Percentiles rank a stretch among this genome's conserved stretches.
These are phyloP conservation scores for Tricholoma hemisulphureum DNA, from an alignment of 768 basidiomycete species.

Conservation along the genomic window DNA sequence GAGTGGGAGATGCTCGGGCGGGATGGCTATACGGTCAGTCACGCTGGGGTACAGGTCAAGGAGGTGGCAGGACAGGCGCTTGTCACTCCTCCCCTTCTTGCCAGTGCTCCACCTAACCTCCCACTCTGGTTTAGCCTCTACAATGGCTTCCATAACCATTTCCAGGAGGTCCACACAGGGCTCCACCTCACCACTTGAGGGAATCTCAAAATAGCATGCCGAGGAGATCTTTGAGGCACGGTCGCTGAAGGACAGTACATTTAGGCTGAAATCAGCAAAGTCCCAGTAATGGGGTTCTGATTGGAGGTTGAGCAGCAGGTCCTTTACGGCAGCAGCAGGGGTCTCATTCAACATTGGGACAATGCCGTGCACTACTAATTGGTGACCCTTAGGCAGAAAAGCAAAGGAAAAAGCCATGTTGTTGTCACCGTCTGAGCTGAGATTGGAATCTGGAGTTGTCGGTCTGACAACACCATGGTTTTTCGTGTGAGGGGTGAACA, in stretches of 20 bases:
- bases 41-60: constrained; percentile 1
- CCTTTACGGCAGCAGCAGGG: neutral
- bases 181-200: neutral
- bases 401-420: neutral
- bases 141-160: no score
- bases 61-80: constrained; percentile 2
- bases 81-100: neutral
- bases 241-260: neutral
- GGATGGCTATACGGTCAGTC: neutral
- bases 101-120: constrained; percentile 5
- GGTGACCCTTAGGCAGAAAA: neutral
- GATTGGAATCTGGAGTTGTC: neutral
- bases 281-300: neutral
- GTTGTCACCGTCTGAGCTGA: neutral
- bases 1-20: constrained; percentile 3
- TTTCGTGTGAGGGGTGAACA: neutral
- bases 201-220: neutral
- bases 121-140: no score
- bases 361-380: neutral
- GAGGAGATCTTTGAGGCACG: neutral
- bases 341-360: neutral
- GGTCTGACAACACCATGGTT: neutral
- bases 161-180: neutral
- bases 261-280: neutral
- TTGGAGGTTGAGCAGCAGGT: neutral